A percentile compares a stretch with the other conserved stretches of the same genome.
Conservation (phyloP, 2,329 filamentous ascomycete species). For the Ophiocordyceps camponoti-floridani region DNA sequence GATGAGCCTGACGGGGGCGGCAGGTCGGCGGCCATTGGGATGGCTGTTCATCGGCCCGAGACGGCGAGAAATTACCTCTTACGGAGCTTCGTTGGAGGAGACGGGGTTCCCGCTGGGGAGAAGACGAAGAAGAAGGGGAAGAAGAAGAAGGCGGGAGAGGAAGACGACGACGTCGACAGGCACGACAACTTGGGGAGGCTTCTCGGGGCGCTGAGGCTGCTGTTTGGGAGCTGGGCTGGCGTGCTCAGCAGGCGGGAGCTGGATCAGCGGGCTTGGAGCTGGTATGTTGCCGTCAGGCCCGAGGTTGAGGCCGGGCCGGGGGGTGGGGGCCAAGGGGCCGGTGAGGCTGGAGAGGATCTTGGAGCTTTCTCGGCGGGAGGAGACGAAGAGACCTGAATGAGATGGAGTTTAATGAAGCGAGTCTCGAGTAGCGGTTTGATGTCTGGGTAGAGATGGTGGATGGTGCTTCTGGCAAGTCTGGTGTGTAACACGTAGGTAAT, state of each 20-base stretch:
- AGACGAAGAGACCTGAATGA: neutral
- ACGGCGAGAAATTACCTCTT: constrained; percentile 42
- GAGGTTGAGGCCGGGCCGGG: constrained; percentile 55
- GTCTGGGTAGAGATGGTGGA: neutral
- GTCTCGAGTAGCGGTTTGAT: neutral
- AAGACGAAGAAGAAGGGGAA: no score
- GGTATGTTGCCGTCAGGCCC: constrained; percentile 64
- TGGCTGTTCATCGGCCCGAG: constrained; percentile 61
- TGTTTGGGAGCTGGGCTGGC: constrained; percentile 59
- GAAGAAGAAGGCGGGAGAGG: no score
- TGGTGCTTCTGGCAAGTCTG: no score
- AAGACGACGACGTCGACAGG: constrained; percentile 26
- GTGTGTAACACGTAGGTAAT: no score
- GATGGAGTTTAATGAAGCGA: no score
- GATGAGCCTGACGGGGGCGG: no score
- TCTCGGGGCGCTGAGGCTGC: constrained; percentile 50
- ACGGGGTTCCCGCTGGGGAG: no score
- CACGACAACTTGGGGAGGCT: constrained; percentile 52
- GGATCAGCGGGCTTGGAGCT: constrained; percentile 60
- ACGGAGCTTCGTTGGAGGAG: constrained; percentile 33
- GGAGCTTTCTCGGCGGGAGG: constrained; percentile 9
- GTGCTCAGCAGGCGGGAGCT: constrained; percentile 46
- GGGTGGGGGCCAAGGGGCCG: constrained; percentile 62
- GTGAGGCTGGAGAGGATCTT: constrained; percentile 51
- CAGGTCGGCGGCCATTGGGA: constrained; percentile 26